Base-by-base conservation (phyloP, 192 early-diverging fungal genomes). In the Kappamyces sp. region DNA sequence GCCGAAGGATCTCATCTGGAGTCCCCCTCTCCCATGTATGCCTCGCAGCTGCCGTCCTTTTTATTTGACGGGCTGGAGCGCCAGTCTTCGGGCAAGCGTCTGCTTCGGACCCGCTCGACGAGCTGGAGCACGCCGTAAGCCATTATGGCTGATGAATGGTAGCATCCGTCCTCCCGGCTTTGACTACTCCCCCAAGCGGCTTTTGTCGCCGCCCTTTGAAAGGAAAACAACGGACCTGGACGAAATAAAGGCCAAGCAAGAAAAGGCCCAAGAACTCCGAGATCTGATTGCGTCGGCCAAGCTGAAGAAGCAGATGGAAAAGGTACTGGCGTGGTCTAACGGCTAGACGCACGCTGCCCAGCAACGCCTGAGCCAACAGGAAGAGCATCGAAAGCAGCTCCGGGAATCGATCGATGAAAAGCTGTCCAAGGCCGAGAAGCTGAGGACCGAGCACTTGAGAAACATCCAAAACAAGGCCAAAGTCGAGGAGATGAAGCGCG, bases 211-310 rank as follows among this genome's bases (percentile, higher is more conserved):
- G n/a, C 12, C 41, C 8, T 53, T 53, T 53, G 41, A 53, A 31
- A 53, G 41, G 23, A 7, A 5, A 3, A 15, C 8, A 12, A 40
- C n/a, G 12, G 41, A 53, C 23, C 12, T 53, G 3, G 3, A 23
- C 41, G 51, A 53, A 3, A n/a, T 53, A 32, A 53, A 53, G 38
- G 51, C 51, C 6, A 53, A 53, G 41, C 51, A 53, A n/a, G 51
- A 53, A 53, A 53, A 53, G 15, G 51, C 51, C n/a, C 51, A 53
- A 53, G 51, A 53, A 13, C 1, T 40, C n/a, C 5, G 51, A 31
- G 51, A 53, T 31, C 41, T 40, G 12, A 10, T 53, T n/a, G 51
- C 41, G 5, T 6, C 38, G 12, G 38, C 31, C 8, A 53, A 53
- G 41, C n/a, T 53, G 12, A 40, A 15, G 41, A 53, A 53, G 15